phyloP scores from a whole-genome alignment of 139 green algal genomes.

The Tetradesmus obliquus region DNA sequence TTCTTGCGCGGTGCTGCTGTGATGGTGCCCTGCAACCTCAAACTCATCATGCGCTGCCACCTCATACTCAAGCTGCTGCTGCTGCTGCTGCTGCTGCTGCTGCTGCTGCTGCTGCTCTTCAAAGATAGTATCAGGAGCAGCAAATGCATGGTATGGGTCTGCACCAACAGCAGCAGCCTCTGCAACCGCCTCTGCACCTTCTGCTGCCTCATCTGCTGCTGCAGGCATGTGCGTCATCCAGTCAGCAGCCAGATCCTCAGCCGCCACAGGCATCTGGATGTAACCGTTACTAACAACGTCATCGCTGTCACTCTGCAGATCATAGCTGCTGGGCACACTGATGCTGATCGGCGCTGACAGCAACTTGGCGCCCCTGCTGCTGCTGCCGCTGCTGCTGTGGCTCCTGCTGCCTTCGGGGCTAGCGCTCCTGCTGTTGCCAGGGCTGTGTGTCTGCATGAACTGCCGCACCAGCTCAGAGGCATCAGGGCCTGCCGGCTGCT shows the following conservation, averaged over 20 bases:
- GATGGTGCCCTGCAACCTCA: neutral
- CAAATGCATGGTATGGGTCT: neutral
- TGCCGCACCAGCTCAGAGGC: conserved; percentile 24
- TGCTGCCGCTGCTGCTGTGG: conserved; percentile 6
- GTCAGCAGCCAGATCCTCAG: neutral
- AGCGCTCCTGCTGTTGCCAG: neutral
- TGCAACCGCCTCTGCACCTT: neutral
- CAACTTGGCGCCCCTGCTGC: neutral
- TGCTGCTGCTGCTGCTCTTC: neutral
- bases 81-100: neutral
- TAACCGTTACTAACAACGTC: neutral
- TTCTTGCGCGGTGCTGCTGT: neutral
- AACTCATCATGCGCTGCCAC: neutral
- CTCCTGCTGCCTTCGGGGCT: neutral
- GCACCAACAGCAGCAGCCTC: neutral
- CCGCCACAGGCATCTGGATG: neutral
- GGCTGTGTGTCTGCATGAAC: conserved; percentile 21
- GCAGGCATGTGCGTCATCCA: neutral
- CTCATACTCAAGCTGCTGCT: neutral
- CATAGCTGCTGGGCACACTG: neutral
- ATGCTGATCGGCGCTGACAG: neutral
- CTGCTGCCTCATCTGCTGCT: neutral
- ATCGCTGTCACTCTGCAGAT: neutral
- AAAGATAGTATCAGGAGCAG: neutral
- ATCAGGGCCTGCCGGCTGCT: neutral